These are phyloP conservation scores for Skeletonema tropicum DNA, from an alignment of 108 stramenopile genomes.

Conservation along the genomic window DNA sequence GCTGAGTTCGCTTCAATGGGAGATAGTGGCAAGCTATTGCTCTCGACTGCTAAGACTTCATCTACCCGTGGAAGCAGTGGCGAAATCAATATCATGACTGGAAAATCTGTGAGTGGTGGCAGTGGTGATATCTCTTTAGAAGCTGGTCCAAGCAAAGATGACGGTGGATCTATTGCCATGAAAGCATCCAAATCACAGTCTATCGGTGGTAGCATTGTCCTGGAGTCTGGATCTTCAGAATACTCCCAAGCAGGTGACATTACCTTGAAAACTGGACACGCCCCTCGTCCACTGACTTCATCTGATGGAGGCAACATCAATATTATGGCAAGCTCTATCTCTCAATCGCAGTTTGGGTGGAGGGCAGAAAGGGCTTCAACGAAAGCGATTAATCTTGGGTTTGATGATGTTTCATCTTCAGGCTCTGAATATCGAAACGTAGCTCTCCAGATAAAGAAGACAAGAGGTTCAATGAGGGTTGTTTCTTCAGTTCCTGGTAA, in stretches of 20 bases:
- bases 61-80: constrained; percentile 10
- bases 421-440: constrained; percentile 10
- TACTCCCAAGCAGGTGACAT: constrained; percentile 25
- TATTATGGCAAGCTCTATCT: constrained; percentile 31
- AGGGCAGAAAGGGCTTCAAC: constrained; percentile 1
- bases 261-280: constrained; percentile 20
- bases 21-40: constrained; percentile 4
- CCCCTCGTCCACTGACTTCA: background rate
- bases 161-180: constrained; percentile 9
- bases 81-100: constrained; percentile 18
- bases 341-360: background rate
- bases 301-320: constrained; percentile 41
- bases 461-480: constrained; percentile 23
- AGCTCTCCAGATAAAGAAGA: constrained; percentile 37
- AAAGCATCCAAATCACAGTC: constrained; percentile 1
- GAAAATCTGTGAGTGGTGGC: background rate
- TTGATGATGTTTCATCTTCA: constrained; percentile 20
- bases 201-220: constrained; percentile 18
- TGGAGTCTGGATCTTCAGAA: constrained; percentile 23
- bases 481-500: constrained; percentile 1
- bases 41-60: constrained; percentile 2
- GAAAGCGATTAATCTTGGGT: constrained; percentile 50
- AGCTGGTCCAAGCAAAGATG: background rate
- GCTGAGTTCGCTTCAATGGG: background rate
- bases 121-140: constrained; percentile 13